Conservation (phyloP, 2,329 filamentous ascomycete genomes). For the Sarocladiaceae sp. region DNA sequence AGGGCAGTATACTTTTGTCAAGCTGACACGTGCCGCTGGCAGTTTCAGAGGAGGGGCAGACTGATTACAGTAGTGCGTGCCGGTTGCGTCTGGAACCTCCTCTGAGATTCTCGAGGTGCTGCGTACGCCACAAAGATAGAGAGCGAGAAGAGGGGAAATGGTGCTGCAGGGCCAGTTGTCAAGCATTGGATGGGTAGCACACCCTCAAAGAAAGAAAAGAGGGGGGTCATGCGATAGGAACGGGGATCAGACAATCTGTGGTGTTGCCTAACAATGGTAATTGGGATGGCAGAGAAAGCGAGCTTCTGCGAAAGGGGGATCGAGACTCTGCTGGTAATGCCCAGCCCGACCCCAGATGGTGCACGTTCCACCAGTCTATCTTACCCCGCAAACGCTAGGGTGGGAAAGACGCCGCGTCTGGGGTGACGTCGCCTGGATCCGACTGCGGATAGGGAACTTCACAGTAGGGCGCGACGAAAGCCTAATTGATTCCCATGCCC, state of each 20-base stretch:
- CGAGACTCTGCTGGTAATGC: not conserved
- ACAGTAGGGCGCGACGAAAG: not conserved
- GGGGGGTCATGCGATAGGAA: not conserved
- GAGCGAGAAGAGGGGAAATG: not conserved
- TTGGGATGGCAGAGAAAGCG: not conserved
- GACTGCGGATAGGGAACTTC: not conserved
- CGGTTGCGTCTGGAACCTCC: slow-evolving; percentile 3
- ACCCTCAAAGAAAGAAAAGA: not conserved
- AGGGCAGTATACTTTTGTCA: not conserved
- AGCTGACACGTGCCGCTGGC: slow-evolving; percentile 1
- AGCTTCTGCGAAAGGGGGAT: not conserved
- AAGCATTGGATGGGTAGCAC: slow-evolving; percentile 6
- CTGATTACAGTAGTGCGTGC: not conserved
- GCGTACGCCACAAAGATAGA: slow-evolving; percentile 2
- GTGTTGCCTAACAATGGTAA: too few relatives aligned
- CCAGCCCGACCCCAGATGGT: not conserved
- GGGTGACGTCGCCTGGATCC: slow-evolving; percentile 5
- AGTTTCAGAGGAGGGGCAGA: not conserved
- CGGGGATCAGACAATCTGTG: too few relatives aligned
- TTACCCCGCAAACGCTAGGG: slow-evolving; percentile 10
- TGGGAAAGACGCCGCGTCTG: not conserved
- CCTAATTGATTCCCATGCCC: not conserved
- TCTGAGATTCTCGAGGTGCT: not conserved
- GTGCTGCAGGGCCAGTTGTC: slow-evolving; percentile 2
- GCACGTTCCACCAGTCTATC: not conserved